phyloP scores from a whole-genome alignment of 768 basidiomycete species.

The Lepiota brunneoincarnata region DNA sequence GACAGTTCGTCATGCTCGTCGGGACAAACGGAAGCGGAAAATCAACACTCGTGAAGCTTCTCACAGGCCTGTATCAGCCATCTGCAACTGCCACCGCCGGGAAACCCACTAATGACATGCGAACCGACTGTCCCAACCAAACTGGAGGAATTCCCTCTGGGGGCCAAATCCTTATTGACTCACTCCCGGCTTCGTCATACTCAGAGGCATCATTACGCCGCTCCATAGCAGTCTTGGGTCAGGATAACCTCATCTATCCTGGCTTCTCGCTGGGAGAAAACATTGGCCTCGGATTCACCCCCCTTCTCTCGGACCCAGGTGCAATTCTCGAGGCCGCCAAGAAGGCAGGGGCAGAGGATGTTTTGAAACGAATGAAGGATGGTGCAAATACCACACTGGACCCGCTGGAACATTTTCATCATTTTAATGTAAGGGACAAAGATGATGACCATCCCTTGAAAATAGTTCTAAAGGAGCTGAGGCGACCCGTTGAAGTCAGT shows the following conservation, averaged over 20 bases:
- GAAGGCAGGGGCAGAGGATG: conserved; percentile 37
- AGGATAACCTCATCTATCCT: conserved; percentile 34
- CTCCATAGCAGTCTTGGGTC: conserved; percentile 32
- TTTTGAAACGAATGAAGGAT: conserved; percentile 35
- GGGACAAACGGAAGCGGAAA: conserved; percentile 41
- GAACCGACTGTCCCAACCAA: background rate
- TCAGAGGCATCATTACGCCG: conserved; percentile 25
- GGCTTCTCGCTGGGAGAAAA: conserved; percentile 31
- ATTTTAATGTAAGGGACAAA: conserved; percentile 25
- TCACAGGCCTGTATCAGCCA: conserved; percentile 34
- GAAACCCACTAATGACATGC: background rate
- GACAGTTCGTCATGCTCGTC: conserved; percentile 38
- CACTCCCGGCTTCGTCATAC: conserved; percentile 25
- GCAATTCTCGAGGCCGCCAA: conserved; percentile 30
- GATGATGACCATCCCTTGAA: conserved; percentile 26
- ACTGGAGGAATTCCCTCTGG: too few relatives aligned
- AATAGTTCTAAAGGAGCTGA: conserved; percentile 21
- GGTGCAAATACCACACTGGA: conserved; percentile 39
- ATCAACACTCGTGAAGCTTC: conserved; percentile 34
- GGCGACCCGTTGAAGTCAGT: conserved; percentile 30
- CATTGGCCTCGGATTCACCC: conserved; percentile 25
- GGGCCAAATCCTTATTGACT: conserved; percentile 30
- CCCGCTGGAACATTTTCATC: conserved; percentile 21
- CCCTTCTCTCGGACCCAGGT: background rate
- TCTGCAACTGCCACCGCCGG: background rate